phyloP scores from a whole-genome alignment of 2,329 filamentous ascomycete species.

The Alternaria ventricosa region DNA sequence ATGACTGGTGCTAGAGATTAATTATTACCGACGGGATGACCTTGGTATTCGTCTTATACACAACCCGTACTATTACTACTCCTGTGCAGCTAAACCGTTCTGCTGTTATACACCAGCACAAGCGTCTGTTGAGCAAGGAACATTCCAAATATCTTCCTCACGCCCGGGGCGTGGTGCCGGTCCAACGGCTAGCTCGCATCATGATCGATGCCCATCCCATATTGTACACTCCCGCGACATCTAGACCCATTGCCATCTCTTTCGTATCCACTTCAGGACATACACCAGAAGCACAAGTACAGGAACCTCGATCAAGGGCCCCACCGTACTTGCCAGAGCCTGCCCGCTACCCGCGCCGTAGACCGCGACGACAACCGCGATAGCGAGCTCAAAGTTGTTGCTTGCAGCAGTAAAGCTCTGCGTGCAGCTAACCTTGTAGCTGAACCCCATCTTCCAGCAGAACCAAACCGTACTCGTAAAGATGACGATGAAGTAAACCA shows the following conservation, averaged over 20 bases:
- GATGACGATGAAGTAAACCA: slow-evolving; percentile 80
- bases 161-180: background rate
- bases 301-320: slow-evolving; percentile 85
- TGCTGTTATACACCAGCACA: background rate
- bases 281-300: slow-evolving; percentile 81
- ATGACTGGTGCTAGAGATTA: background rate
- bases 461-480: slow-evolving; percentile 73
- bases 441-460: slow-evolving; percentile 71
- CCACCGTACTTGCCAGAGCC: slow-evolving; percentile 81
- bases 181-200: background rate
- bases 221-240: background rate
- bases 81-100: background rate
- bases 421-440: slow-evolving; percentile 72
- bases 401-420: slow-evolving; percentile 91
- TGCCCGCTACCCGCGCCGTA: slow-evolving; percentile 81
- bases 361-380: slow-evolving; percentile 83
- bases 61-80: background rate
- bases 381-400: slow-evolving; percentile 92
- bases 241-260: slow-evolving; percentile 60
- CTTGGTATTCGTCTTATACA: background rate
- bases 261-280: slow-evolving; percentile 66
- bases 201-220: background rate
- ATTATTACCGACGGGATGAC: background rate
- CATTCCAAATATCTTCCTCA: slow-evolving; percentile 1
- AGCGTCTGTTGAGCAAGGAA: background rate